A percentile compares a stretch with the other conserved stretches of the same genome.
phyloP scores from a whole-genome alignment of 352 stramenopile species.

The Phytophthora fragariae region DNA sequence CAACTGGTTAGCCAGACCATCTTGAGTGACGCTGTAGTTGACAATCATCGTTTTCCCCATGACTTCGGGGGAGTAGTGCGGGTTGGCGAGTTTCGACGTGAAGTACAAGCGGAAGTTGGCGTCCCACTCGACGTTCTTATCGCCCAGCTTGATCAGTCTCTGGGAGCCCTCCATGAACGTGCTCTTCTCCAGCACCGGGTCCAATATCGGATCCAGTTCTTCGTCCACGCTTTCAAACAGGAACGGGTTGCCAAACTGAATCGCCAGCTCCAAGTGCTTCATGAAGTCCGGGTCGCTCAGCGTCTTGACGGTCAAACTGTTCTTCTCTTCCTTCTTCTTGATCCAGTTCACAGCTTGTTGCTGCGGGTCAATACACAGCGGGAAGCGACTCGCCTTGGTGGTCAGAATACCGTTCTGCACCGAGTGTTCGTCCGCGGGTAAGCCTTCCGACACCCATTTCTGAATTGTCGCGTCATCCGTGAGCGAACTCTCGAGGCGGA shows the following conservation, averaged over 20 bases:
- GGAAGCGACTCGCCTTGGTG: constrained; percentile 94
- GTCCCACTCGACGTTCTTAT: constrained; percentile 96
- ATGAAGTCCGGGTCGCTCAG: constrained; percentile 96
- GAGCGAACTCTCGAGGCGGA: constrained; percentile 91
- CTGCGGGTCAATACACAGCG: constrained; percentile 96
- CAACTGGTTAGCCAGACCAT: constrained; percentile 93
- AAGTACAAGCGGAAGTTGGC: constrained; percentile 94
- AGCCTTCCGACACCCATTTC: constrained; percentile 93
- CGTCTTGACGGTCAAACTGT: constrained; percentile 94
- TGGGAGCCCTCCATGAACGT: constrained; percentile 92
- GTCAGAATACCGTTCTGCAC: constrained; percentile 97
- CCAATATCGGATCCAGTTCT: constrained; percentile 95
- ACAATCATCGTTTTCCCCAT: constrained; percentile 98
- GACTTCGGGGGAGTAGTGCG: constrained; percentile 95
- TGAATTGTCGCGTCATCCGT: constrained; percentile 95
- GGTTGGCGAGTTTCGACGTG: constrained; percentile 95
- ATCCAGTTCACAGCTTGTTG: constrained; percentile 97
- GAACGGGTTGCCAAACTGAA: constrained; percentile 96
- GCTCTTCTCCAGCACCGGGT: constrained; percentile 94
- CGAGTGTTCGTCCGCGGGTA: constrained; percentile 95
- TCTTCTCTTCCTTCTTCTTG: constrained; percentile 95
- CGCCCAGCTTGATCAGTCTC: constrained; percentile 92
- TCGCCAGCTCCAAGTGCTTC: constrained; percentile 95
- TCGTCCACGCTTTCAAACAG: constrained; percentile 96
- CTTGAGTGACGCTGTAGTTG: constrained; percentile 96